Evolutionary conservation across 192 early-diverging fungal species (phyloP), one percentile per base, ranked within the genome.

Genomic region (Dimargaris xerosporica): DNA sequence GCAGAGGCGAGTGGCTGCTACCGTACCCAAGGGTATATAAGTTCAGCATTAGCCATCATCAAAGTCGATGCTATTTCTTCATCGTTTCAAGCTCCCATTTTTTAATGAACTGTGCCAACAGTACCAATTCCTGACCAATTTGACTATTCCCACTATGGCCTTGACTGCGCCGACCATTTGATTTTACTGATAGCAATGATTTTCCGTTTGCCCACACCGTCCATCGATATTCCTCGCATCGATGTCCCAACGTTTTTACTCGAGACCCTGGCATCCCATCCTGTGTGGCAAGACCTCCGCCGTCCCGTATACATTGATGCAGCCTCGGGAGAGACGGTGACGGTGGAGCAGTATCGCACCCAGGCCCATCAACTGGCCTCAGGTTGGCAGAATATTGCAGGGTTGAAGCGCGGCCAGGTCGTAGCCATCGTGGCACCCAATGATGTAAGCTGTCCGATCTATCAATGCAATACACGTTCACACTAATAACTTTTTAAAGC

Each of bases 261-360:
- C 59, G 51, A n/a, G 45, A 62, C n/a, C 64, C 67, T 44, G 65
- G 72, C 58, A 64, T 66, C 28, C 69, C 71, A 62, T 65, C 51
- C 9, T 65, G 69, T 21, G 41, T 78, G 21, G 68, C 29, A 41
- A 70, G 41, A 23, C n/a, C 0, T 55, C 43, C n/a, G 60, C 69
- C 4, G 48, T 53, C 53, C 65, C 54, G 23, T 71, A 72, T 64
- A 67, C 71, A 21, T 73, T 71, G 17, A 74, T 74, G 15, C 70
- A 51, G 74, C 79, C 28, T 79, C 77, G 28, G 85, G 85, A 19
- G 84, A 91, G 54, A 78, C 82, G 17, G 71, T 92, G 16, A 86
- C 79, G 1, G 19, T 59, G 11, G 56, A 34, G 17, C 31, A 59
- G 23, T 67, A 89, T 17, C 78, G 85, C 44, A 69, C 86, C 6